Conservation (phyloP, 305 asterid genomes). For the Striga hermonthica region DNA sequence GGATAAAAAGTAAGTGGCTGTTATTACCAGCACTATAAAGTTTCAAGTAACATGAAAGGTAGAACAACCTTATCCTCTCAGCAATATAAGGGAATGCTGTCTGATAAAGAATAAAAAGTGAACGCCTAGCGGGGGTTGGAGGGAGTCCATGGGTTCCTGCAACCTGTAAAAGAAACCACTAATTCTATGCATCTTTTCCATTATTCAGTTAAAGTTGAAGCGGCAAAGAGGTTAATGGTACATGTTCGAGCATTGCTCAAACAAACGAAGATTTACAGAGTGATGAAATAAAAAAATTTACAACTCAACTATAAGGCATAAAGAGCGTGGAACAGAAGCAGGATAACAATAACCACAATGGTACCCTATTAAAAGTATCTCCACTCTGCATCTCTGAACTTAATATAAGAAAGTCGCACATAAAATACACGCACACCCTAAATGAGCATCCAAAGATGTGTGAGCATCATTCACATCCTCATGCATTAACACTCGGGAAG, state of each 20-base stretch:
- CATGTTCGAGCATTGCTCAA: conserved; percentile 13
- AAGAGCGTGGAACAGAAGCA: too few species aligned
- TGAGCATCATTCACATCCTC: conserved; percentile 18
- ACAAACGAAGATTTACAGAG: conserved; percentile 16
- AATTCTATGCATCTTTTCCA: not conserved
- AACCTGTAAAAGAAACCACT: conserved; percentile 51
- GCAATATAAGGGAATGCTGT: conserved; percentile 92
- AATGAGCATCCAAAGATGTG: conserved; percentile 6
- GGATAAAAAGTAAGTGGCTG: conserved; percentile 25
- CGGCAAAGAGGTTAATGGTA: not conserved
- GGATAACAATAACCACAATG: too few species aligned
- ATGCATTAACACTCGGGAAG: conserved; percentile 4
- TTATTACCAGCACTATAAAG: conserved; percentile 13
- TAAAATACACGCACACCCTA: conserved; percentile 6
- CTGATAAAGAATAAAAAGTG: conserved; percentile 86
- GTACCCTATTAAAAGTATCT: not conserved
- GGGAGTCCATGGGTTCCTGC: conserved; percentile 86
- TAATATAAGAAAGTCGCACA: conserved; percentile 1
- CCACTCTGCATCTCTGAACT: conserved; percentile 9
- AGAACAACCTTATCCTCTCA: conserved; percentile 77
- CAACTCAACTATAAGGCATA: too few species aligned
- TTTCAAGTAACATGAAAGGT: conserved; percentile 19
- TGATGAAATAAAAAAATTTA: not conserved
- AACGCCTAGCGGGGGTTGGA: conserved; percentile 94
- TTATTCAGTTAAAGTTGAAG: not conserved